These are phyloP conservation scores for Flaveria brownii DNA, from an alignment of 129 eudicot species.

Conservation along the genomic window DNA sequence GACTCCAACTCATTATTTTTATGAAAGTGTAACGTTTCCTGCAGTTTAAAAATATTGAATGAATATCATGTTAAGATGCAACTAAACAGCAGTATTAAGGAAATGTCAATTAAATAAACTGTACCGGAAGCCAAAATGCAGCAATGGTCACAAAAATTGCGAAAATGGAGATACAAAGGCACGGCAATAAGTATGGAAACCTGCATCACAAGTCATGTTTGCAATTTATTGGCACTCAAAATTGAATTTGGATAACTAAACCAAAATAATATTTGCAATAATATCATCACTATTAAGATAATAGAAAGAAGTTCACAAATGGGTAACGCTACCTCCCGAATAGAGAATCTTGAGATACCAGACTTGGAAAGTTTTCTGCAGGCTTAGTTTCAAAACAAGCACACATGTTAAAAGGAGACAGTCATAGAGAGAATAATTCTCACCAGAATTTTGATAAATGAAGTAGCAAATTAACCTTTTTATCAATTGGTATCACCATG, in stretches of 20 bases:
- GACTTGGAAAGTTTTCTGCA: constrained; percentile 81
- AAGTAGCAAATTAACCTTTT: no score
- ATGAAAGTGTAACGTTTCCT: constrained; percentile 88
- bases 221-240: constrained; percentile 1
- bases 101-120: constrained; percentile 22
- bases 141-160: constrained; percentile 57
- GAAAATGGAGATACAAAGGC: constrained; percentile 61
- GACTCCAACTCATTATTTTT: constrained; percentile 56
- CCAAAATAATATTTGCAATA: not conserved
- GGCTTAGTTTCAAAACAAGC: constrained; percentile 47
- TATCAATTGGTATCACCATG: not conserved
- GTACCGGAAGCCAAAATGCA: constrained; percentile 79
- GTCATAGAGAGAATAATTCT: not conserved
- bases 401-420: not conserved
- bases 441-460: not conserved
- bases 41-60: constrained; percentile 15
- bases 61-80: constrained; percentile 21
- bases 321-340: constrained; percentile 64
- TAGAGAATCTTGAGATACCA: constrained; percentile 67
- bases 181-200: constrained; percentile 92
- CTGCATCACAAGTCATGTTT: constrained; percentile 44
- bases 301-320: not conserved
- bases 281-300: not conserved
- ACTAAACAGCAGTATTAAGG: not conserved
- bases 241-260: not conserved